These are phyloP conservation scores for Botryosphaeria agaves DNA, from an alignment of 2,329 filamentous ascomycete genomes.

Conservation along the genomic window DNA sequence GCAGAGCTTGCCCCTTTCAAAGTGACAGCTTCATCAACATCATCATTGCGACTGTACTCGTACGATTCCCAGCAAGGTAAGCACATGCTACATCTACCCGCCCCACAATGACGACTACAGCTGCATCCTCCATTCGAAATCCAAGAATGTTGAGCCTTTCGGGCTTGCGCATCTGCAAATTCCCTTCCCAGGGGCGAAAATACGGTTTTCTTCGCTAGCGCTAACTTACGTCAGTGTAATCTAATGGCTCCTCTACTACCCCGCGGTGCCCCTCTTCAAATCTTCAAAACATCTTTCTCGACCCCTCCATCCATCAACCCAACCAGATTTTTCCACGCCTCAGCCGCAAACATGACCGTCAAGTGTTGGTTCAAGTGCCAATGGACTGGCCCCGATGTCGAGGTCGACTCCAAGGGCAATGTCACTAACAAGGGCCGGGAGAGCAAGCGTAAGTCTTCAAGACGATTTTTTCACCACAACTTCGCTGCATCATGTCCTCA, in stretches of 20 bases:
- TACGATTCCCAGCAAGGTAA: too few species aligned
- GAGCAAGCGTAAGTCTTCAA: constrained; percentile 38
- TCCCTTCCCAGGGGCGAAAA: too few species aligned
- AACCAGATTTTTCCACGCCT: constrained; percentile 39
- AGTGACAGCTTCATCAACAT: too few species aligned
- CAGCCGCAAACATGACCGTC: constrained; percentile 57
- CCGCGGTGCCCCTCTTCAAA: constrained; percentile 21
- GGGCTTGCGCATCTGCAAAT: too few species aligned
- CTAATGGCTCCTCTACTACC: constrained; percentile 15
- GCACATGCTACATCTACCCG: too few species aligned
- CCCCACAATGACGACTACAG: too few species aligned
- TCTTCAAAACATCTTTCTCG: constrained; percentile 8
- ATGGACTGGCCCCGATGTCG: constrained; percentile 56
- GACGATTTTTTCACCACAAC: constrained; percentile 1
- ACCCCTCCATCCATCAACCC: constrained; percentile 11
- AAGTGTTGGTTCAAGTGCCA: constrained; percentile 44
- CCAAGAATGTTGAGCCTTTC: too few species aligned
- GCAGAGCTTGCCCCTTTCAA: too few species aligned
- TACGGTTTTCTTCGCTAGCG: too few species aligned
- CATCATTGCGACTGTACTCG: too few species aligned
- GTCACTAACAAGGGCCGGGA: constrained; percentile 19
- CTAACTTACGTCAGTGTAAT: too few species aligned
- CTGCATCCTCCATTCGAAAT: too few species aligned
- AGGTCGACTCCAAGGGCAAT: constrained; percentile 40
- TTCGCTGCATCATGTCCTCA: neutral